Percentiles rank a stretch among this genome's conserved stretches.
Conservation (phyloP, 176 grass and related monocot species). For the Elaeis guineensis region DNA sequence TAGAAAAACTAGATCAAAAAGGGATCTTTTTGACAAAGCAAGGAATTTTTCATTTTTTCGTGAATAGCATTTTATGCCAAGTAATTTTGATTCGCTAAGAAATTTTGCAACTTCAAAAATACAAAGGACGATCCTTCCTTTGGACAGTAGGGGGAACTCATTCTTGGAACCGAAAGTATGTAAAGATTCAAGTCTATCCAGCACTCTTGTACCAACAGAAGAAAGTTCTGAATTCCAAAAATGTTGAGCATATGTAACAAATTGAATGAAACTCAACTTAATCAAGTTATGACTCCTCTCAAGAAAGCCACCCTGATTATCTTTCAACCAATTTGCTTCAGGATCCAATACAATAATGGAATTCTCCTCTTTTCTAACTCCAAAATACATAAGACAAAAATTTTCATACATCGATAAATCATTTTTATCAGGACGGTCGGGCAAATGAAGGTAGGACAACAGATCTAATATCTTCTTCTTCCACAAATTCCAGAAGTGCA, state of each 20-base stretch:
- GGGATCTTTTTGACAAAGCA: not conserved
- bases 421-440: conserved; percentile 2
- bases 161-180: conserved; percentile 5
- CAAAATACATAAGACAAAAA: conserved; percentile 58
- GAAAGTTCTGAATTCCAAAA: conserved; percentile 49
- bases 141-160: conserved; percentile 14
- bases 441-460: conserved; percentile 15
- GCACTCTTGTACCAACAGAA: conserved; percentile 41
- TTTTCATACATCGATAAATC: conserved; percentile 26
- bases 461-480: conserved; percentile 26
- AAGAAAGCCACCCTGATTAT: conserved; percentile 19
- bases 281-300: conserved; percentile 16
- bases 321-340: conserved; percentile 47
- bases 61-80: no score
- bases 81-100: conserved; percentile 26
- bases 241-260: conserved; percentile 24
- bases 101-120: conserved; percentile 39
- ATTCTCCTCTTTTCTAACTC: conserved; percentile 34
- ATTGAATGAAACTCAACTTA: conserved; percentile 25
- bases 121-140: conserved; percentile 12
- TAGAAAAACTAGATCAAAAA: conserved; percentile 32
- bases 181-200: conserved; percentile 40
- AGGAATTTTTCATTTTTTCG: conserved; percentile 3
- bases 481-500: conserved; percentile 43
- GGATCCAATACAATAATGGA: conserved; percentile 34